Percentiles rank a stretch among this genome's conserved stretches.
phyloP scores from a whole-genome alignment of 164 flowering plant species.

The Annona cherimola region DNA sequence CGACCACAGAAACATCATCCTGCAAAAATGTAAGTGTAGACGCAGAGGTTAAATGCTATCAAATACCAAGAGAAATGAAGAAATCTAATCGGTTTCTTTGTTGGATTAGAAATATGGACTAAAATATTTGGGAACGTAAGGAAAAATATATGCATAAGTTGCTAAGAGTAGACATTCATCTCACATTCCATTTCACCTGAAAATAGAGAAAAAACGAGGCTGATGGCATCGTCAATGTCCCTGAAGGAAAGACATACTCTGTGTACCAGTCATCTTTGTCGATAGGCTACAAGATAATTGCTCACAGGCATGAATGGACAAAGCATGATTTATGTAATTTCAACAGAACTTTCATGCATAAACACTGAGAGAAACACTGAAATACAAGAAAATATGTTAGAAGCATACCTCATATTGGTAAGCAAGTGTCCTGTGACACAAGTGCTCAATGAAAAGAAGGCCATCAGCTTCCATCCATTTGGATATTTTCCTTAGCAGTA shows the following conservation, averaged over 20 bases:
- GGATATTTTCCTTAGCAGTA: slow-evolving; percentile 18
- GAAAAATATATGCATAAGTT: too few species aligned
- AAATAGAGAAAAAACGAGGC: slow-evolving; percentile 8
- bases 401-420: slow-evolving; percentile 18
- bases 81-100: too few species aligned
- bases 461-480: slow-evolving; percentile 22
- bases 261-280: slow-evolving; percentile 20
- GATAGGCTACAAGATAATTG: slow-evolving; percentile 7
- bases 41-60: too few species aligned
- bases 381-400: too few species aligned
- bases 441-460: slow-evolving; percentile 21
- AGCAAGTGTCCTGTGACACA: slow-evolving; percentile 17
- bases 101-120: too few species aligned
- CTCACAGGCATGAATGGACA: neutral
- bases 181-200: slow-evolving; percentile 8
- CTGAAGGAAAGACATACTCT: slow-evolving; percentile 6
- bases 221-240: slow-evolving; percentile 1
- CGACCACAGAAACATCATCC: neutral
- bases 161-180: neutral
- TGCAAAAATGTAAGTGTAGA: too few species aligned
- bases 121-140: too few species aligned
- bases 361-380: too few species aligned
- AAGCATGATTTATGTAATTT: neutral
- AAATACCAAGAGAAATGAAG: too few species aligned
- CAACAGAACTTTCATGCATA: neutral